Base-by-base conservation (phyloP, 2,329 filamentous ascomycete genomes). In the Chaetomium strumarium region DNA sequence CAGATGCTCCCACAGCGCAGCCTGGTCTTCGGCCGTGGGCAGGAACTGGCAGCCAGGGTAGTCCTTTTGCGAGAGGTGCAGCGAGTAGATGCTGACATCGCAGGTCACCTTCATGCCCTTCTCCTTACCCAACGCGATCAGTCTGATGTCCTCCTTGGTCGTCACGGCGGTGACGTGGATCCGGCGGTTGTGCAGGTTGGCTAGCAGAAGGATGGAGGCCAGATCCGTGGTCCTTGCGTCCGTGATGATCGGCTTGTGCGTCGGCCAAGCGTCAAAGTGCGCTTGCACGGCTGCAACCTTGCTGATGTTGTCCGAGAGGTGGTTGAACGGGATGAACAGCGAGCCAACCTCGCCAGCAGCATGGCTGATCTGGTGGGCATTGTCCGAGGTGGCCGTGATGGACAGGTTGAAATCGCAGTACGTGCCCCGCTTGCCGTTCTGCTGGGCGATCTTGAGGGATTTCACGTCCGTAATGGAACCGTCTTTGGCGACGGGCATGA, bases 91-190 rank as follows among this genome's bases (percentile, higher is more conserved):
- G n/a, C 84, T 86, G 40, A 91, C 86, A 66, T 91, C 87, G 68
- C 87, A 91, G 19, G 87, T 90, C 41, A 91, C 86, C 67, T 85
- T 85, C 53, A 91, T 74, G n/a, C 86, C 86, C 74, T 90, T 91
- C 64, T 83, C 77, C 71, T 91, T 91, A 72, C 85, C 84, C 30
- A 91, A 77, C 8, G 86, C 81, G 63, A 91, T 89, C 47, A 91
- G 73, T 57, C 76, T 80, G 63, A 91, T 90, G 61, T 91, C 87
- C 58, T 90, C 87, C 72, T 85, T 88, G 56, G 83, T 86, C n/a
- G 85, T 89, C 36, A 91, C 85, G 46, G 84, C 88, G 48, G 86
- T 88, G 60, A 91, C 85, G 65, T 91, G 87, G 56, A 91, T 84
- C 63, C 86, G 87, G 59, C 87, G 79, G 71, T 75, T 87, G 70